Evolutionary conservation across 176 grass and related monocot species (phyloP).

Genomic region (Alloteropsis semialata): DNA sequence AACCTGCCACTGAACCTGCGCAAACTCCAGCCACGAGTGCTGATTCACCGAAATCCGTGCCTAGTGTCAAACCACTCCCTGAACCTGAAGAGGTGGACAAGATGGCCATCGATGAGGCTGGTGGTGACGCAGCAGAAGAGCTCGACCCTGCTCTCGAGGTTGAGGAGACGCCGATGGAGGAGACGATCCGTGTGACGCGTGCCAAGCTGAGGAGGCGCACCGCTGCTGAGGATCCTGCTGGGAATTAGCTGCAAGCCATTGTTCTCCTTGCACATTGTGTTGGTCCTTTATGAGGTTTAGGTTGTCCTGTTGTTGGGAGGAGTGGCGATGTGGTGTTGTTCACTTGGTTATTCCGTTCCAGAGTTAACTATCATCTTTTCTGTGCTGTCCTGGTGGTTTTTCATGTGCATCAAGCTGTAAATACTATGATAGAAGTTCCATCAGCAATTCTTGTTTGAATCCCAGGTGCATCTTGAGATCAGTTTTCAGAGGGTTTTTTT

Average conservation of each 20-base stretch:
- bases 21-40: constrained; percentile 2
- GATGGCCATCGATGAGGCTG: constrained; percentile 41
- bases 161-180: constrained; percentile 76
- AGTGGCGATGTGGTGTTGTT: constrained; percentile 12
- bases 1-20: constrained; percentile 8
- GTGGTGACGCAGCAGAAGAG: constrained; percentile 24
- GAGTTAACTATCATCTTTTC: background rate
- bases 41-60: constrained; percentile 8
- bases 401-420: constrained; percentile 39
- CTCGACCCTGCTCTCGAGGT: constrained; percentile 34
- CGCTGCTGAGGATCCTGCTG: constrained; percentile 32
- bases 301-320: constrained; percentile 29
- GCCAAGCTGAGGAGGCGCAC: constrained; percentile 74
- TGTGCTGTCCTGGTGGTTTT: background rate
- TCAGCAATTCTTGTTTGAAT: background rate
- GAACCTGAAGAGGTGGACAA: constrained; percentile 45
- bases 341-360: constrained; percentile 13
- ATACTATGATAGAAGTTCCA: constrained; percentile 1
- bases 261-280: constrained; percentile 28
- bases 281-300: constrained; percentile 23
- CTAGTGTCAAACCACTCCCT: constrained; percentile 25
- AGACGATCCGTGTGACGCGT: constrained; percentile 72
- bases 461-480: background rate
- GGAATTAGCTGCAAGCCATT: constrained; percentile 37
- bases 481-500: background rate